Percentiles rank a stretch among this genome's conserved stretches.
Evolutionary conservation across 768 basidiomycete genomes (phyloP).

Genomic region (Leccinum longicurvipes): DNA sequence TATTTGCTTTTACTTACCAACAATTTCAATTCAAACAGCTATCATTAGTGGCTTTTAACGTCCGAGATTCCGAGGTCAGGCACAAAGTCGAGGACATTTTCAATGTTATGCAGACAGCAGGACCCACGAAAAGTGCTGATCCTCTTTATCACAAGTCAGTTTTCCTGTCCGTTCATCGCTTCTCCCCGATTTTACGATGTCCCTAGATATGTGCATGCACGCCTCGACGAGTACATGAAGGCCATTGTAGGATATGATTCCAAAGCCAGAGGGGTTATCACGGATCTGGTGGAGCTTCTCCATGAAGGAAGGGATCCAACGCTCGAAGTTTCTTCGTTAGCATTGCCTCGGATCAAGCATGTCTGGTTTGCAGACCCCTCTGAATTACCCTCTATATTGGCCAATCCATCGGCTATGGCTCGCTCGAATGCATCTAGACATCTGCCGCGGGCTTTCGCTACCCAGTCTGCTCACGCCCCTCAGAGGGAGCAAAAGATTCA

Average conservation of each 20-base stretch:
- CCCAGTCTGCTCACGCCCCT: not conserved
- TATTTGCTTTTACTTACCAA: not conserved
- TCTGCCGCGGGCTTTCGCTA: slow-evolving; percentile 16
- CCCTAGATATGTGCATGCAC: not conserved
- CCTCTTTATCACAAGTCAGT: slow-evolving; percentile 9
- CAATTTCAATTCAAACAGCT: not conserved
- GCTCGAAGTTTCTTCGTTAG: not conserved
- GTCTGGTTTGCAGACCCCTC: slow-evolving; percentile 29
- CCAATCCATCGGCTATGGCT: slow-evolving; percentile 9
- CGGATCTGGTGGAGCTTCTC: slow-evolving; percentile 26
- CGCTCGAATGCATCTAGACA: slow-evolving; percentile 13
- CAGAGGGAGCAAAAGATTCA: not conserved
- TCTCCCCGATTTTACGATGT: not conserved
- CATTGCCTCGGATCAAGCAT: slow-evolving; percentile 22
- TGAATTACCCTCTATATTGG: slow-evolving; percentile 31
- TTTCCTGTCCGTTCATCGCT: not conserved
- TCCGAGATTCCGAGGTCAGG: not conserved
- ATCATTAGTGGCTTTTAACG: slow-evolving; percentile 30
- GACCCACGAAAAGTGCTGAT: not conserved
- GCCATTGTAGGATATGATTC: slow-evolving; percentile 12
- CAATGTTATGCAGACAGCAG: slow-evolving; percentile 1
- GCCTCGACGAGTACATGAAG: slow-evolving; percentile 10
- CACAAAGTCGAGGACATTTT: slow-evolving; percentile 10
- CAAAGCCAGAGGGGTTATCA: not conserved
- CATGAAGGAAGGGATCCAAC: slow-evolving; percentile 5